Evolutionary conservation across 2,329 filamentous ascomycete genomes (phyloP), one percentile per base, ranked within the genome.

Genomic region (Diplodia seriata): DNA sequence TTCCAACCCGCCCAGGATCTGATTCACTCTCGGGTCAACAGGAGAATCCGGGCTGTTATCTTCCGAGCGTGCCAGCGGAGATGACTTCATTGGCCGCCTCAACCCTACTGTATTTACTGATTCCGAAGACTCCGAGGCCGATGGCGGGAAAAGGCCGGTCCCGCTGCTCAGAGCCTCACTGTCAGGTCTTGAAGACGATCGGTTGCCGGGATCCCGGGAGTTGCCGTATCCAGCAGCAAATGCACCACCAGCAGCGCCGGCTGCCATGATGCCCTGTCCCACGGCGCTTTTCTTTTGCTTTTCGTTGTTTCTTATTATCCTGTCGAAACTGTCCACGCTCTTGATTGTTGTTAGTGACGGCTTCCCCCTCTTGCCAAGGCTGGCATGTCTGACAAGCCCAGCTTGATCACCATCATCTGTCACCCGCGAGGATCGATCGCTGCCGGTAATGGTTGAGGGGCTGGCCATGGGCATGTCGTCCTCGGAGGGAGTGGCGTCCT

Each of bases 261-360:
- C 65, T 38, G 69, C 61, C 23, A 70, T 57, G 29, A 69, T 62
- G 5, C 43, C 59, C 54, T 69, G 53, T 15, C 49, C 70, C n/a
- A 68, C 65, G 18, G 33, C 36, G 3, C 68, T 68, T 51, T 73
- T 77, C 12, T 67, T 68, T 40, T 65, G 47, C 38, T 47, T 69
- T 49, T 15, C 65, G 66, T 20, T 55, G 69, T 40, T 72, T 73
- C 51, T 74, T 23, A 63, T 63, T 36, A 63, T 63, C 31, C 31
- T 63, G 73, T 23, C 74, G 71, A n/a, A 71, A 69, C 72, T 76
- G 15, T 83, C 81, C 1, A 76, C 74, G 49, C 80, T 82, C 70
- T 79, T 82, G 67, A 84, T 83, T 0, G 80, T 83, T 67, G 81
- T 83, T 69, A 85, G 70, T 8, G 80, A 82, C 6, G 83, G 82